phyloP scores from a whole-genome alignment of 139 green algal genomes.

The Nannochloris sp. region DNA sequence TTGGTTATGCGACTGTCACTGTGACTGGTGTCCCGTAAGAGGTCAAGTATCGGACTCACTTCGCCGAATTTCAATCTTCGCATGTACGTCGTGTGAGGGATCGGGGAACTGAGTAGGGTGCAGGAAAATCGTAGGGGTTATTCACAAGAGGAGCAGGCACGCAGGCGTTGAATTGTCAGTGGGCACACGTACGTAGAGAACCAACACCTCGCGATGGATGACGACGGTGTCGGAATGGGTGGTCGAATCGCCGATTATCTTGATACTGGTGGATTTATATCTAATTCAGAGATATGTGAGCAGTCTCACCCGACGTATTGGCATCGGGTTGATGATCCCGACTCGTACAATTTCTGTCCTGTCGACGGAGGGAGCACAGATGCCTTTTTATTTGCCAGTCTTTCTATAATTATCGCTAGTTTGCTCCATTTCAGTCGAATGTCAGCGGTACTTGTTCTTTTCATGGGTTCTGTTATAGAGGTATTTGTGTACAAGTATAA shows the following conservation, averaged over 20 bases:
- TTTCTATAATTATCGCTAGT: not conserved
- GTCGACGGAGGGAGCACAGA: not conserved
- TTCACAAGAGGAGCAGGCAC: too few species aligned
- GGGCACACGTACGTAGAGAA: too few species aligned
- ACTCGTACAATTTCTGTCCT: not conserved
- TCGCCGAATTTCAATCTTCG: too few species aligned
- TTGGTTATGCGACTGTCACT: too few species aligned
- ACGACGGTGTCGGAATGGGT: too few species aligned
- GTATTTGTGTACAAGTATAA: conserved; percentile 46
- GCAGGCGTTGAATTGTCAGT: too few species aligned
- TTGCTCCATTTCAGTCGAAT: not conserved
- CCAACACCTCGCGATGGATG: too few species aligned
- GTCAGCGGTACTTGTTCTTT: not conserved
- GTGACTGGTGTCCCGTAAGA: too few species aligned
- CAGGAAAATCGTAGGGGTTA: too few species aligned
- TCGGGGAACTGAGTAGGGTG: too few species aligned
- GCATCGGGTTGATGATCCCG: not conserved
- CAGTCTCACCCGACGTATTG: not conserved
- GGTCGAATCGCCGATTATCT: not conserved
- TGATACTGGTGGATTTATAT: not conserved
- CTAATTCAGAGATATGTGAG: not conserved
- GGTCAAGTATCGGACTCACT: too few species aligned
- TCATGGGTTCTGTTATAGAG: conserved; percentile 33
- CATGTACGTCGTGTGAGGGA: too few species aligned
- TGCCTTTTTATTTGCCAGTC: not conserved